These are phyloP conservation scores for Tylopilus cervinicoccineus DNA, from an alignment of 768 basidiomycete species.

Conservation along the genomic window DNA sequence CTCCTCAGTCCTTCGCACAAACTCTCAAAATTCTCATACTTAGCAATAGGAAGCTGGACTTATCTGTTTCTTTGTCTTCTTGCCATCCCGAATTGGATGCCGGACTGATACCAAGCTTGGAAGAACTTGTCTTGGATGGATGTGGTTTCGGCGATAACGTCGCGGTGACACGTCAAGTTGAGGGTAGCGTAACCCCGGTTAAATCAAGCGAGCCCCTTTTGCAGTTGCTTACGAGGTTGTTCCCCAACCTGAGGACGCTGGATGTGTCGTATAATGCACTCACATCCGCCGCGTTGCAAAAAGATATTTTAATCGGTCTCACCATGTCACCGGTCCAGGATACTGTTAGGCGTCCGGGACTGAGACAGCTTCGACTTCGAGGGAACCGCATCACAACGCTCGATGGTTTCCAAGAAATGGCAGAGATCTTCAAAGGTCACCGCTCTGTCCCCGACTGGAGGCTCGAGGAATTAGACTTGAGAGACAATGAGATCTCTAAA, in stretches of 20 bases:
- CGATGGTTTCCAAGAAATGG: conserved; percentile 56
- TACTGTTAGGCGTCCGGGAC: conserved; percentile 41
- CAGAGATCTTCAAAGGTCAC: conserved; percentile 64
- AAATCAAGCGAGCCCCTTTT: conserved; percentile 54
- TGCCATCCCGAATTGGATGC: conserved; percentile 25
- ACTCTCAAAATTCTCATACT: conserved; percentile 58
- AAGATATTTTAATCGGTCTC: conserved; percentile 45
- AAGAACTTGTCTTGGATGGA: conserved; percentile 72
- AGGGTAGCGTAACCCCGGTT: conserved; percentile 34
- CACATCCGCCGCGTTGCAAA: conserved; percentile 48
- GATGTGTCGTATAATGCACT: conserved; percentile 75
- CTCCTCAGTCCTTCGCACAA: conserved; percentile 54
- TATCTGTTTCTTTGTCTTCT: conserved; percentile 53
- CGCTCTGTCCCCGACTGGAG: conserved; percentile 64
- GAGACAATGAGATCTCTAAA: conserved; percentile 76
- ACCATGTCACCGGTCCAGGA: conserved; percentile 42
- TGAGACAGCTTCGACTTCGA: conserved; percentile 61
- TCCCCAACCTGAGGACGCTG: conserved; percentile 65
- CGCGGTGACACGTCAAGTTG: conserved; percentile 38
- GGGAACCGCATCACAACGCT: conserved; percentile 65
- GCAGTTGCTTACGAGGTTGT: conserved; percentile 56
- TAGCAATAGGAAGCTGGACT: conserved; percentile 62
- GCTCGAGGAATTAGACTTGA: conserved; percentile 76
- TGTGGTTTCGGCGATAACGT: conserved; percentile 65
- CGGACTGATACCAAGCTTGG: conserved; percentile 58